phyloP scores from a whole-genome alignment of 768 basidiomycete genomes.

The Cytidiella melzeri region DNA sequence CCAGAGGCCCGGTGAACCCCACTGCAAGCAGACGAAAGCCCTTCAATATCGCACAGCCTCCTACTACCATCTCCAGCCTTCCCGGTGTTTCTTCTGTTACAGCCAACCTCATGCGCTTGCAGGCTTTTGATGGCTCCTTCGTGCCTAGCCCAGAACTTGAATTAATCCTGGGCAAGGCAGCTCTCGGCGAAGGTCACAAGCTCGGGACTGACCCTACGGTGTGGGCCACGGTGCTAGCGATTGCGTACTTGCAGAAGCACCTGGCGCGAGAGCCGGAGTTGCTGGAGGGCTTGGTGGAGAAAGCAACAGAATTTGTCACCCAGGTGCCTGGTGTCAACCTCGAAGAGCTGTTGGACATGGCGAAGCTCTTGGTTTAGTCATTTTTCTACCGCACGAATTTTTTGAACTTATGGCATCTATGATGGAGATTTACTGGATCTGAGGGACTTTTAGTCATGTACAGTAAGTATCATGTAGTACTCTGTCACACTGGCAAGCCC shows the following conservation, averaged over 20 bases:
- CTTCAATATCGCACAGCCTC: no score
- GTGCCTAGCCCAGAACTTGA: slow-evolving; percentile 23
- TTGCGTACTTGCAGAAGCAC: slow-evolving; percentile 41
- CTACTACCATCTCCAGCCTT: no score
- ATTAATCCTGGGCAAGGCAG: slow-evolving; percentile 31
- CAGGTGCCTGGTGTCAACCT: neutral
- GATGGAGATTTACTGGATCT: no score
- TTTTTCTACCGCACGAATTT: no score
- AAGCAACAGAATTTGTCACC: slow-evolving; percentile 36
- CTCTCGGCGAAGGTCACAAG: slow-evolving; percentile 23
- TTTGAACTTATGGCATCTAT: no score
- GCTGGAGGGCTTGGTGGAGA: slow-evolving; percentile 35
- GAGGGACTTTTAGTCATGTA: no score
- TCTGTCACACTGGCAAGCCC: no score
- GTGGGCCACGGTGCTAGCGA: slow-evolving; percentile 46
- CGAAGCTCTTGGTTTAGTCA: neutral
- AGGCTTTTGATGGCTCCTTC: slow-evolving; percentile 50
- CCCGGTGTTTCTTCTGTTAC: no score
- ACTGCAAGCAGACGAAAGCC: no score
- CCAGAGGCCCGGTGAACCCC: no score
- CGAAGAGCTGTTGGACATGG: neutral
- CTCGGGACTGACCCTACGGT: slow-evolving; percentile 13
- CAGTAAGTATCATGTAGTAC: no score
- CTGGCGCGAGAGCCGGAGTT: slow-evolving; percentile 39
- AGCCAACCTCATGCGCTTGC: no score